These are phyloP conservation scores for Saccharomyces hybrid DNA, from an alignment of 1,139 yeast species.

Conservation along the genomic window DNA sequence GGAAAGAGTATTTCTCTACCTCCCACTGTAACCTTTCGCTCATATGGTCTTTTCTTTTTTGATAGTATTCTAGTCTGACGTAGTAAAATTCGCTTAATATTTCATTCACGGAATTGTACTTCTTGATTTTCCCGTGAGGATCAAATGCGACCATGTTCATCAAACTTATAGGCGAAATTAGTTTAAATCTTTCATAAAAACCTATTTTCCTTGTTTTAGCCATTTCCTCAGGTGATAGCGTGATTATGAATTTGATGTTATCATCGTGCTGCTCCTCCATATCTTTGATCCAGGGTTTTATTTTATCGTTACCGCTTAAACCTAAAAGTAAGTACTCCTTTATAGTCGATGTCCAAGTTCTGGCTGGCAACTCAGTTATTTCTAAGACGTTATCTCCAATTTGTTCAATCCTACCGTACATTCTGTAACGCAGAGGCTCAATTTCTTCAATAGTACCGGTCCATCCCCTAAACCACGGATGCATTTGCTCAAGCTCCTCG, in stretches of 20 bases:
- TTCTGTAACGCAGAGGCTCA: slow-evolving; percentile 60
- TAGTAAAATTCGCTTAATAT: slow-evolving; percentile 79
- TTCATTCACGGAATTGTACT: slow-evolving; percentile 66
- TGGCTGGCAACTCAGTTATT: slow-evolving; percentile 88
- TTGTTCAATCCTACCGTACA: slow-evolving; percentile 76
- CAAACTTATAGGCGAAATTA: slow-evolving; percentile 59
- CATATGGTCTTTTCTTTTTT: slow-evolving; percentile 79
- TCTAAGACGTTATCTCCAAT: slow-evolving; percentile 74
- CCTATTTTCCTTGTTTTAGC: slow-evolving; percentile 66
- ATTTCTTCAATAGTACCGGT: slow-evolving; percentile 67
- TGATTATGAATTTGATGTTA: slow-evolving; percentile 72
- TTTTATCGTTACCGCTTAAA: slow-evolving; percentile 63
- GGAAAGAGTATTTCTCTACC: slow-evolving; percentile 65
- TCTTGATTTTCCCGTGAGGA: slow-evolving; percentile 81
- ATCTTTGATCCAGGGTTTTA: slow-evolving; percentile 83
- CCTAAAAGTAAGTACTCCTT: slow-evolving; percentile 78
- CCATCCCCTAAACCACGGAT: slow-evolving; percentile 98
- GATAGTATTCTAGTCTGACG: slow-evolving; percentile 83
- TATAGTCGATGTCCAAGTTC: slow-evolving; percentile 86
- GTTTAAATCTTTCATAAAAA: slow-evolving; percentile 73
- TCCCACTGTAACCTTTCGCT: slow-evolving; percentile 65
- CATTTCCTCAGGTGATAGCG: slow-evolving; percentile 75
- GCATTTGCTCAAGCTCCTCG: slow-evolving; percentile 64
- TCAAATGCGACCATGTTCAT: slow-evolving; percentile 96
- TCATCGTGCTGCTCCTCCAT: slow-evolving; percentile 90